A percentile compares a stretch with the other conserved stretches of the same genome.
Conservation (phyloP, 2,329 filamentous ascomycete species). For the Pyrenophora tritici-repentis region DNA sequence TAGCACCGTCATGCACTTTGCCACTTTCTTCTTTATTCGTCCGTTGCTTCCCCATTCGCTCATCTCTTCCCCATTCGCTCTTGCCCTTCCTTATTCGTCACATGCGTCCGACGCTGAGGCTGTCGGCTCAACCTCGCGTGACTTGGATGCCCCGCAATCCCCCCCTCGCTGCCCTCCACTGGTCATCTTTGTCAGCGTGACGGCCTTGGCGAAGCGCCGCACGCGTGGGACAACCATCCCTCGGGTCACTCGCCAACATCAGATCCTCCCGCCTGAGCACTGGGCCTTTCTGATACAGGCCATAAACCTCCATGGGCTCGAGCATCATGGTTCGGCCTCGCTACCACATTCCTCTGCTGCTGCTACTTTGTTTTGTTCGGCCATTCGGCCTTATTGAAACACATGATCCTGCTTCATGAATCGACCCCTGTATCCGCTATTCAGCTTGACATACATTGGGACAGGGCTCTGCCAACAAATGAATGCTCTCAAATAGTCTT, state of each 20-base stretch:
- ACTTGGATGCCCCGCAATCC: conserved; percentile 30
- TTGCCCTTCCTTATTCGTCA: conserved; percentile 16
- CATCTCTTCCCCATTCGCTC: conserved; percentile 15
- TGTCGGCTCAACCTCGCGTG: conserved; percentile 16
- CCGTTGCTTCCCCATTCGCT: conserved; percentile 15
- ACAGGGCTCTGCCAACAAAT: conserved; percentile 22
- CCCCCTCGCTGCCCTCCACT: conserved; percentile 15
- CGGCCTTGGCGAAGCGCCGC: conserved; percentile 15
- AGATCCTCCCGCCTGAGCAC: conserved; percentile 14
- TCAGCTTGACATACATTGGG: conserved; percentile 12
- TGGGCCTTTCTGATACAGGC: conserved; percentile 7
- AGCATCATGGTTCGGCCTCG: too few relatives aligned
- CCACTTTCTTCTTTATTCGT: neutral
- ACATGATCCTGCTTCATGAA: conserved; percentile 14
- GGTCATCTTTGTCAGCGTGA: conserved; percentile 11
- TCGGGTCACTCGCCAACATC: conserved; percentile 14
- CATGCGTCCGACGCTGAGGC: conserved; percentile 23
- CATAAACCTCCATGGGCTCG: neutral
- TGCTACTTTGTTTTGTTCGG: conserved; percentile 22
- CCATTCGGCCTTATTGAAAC: conserved; percentile 13
- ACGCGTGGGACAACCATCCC: conserved; percentile 10
- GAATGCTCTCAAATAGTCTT: conserved; percentile 15
- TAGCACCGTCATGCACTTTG: conserved; percentile 11
- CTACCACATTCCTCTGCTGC: neutral
- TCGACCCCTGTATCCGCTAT: conserved; percentile 22